Evolutionary conservation across 768 basidiomycete species (phyloP).

Genomic region (Pleurotus eryngii): DNA sequence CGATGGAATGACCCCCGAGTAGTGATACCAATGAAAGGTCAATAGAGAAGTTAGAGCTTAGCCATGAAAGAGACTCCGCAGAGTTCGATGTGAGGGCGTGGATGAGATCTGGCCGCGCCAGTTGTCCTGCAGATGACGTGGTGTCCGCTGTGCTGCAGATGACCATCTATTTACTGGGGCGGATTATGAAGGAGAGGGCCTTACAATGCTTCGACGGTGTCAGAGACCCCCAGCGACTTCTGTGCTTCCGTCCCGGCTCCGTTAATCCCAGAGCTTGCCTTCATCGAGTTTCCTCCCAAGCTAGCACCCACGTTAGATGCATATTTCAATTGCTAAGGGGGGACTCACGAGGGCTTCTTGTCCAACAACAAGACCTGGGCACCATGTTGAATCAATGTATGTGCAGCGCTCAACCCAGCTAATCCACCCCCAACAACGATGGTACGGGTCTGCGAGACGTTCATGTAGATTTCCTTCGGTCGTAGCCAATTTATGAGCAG

Average conservation of each 20-base stretch:
- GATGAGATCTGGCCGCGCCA: conserved; percentile 20
- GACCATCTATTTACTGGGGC: background rate
- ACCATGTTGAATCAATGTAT: conserved; percentile 73
- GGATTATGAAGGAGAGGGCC: background rate
- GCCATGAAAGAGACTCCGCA: conserved; percentile 21
- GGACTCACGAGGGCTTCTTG: conserved; percentile 22
- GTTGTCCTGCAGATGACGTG: conserved; percentile 16
- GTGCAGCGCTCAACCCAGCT: conserved; percentile 70
- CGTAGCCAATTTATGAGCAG: background rate
- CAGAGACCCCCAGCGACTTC: conserved; percentile 13
- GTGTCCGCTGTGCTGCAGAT: conserved; percentile 16
- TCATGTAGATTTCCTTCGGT: background rate
- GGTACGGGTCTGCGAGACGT: background rate
- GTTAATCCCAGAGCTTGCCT: conserved; percentile 27
- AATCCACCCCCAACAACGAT: conserved; percentile 68
- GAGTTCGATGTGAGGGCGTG: conserved; percentile 22
- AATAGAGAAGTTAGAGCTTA: conserved; percentile 16
- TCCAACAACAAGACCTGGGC: conserved; percentile 70
- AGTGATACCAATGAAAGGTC: conserved; percentile 24
- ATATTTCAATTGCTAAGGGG: background rate
- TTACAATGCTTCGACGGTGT: conserved; percentile 17
- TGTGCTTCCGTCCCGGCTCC: conserved; percentile 21
- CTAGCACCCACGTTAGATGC: background rate
- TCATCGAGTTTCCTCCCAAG: conserved; percentile 22
- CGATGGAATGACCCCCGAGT: conserved; percentile 18